phyloP scores from a whole-genome alignment of 148 eudicot genomes.

The Vaccinium darrowii region DNA sequence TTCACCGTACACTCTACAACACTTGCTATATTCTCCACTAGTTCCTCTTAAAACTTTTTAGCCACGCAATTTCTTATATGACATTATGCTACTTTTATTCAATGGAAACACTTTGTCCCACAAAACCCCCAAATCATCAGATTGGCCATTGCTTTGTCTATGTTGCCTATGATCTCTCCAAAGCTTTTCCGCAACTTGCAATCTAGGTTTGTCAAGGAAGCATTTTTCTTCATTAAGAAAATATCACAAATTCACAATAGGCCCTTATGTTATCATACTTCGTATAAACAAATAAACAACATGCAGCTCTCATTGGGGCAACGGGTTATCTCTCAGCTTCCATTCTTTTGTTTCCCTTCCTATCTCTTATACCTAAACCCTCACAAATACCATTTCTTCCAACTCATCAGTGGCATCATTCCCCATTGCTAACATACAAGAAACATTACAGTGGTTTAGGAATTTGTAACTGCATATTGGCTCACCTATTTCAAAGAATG shows the following conservation, averaged over 20 bases:
- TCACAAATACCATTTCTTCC: too few relatives aligned
- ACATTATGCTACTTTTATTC: background rate
- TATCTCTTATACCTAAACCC: too few relatives aligned
- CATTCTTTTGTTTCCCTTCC: too few relatives aligned
- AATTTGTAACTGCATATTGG: background rate
- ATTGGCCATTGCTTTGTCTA: background rate
- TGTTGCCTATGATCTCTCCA: background rate
- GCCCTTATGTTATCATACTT: too few relatives aligned
- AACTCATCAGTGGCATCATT: too few relatives aligned
- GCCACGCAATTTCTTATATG: background rate
- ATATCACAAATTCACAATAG: background rate
- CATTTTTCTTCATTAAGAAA: background rate
- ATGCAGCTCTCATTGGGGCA: too few relatives aligned
- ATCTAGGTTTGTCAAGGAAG: background rate
- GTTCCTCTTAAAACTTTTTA: background rate
- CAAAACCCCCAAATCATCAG: background rate
- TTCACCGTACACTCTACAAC: background rate
- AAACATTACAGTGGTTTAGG: too few relatives aligned
- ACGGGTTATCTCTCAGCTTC: too few relatives aligned
- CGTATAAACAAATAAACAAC: too few relatives aligned
- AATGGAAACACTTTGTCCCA: background rate
- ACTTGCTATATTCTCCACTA: too few relatives aligned
- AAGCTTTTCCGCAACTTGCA: background rate
- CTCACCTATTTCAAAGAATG: background rate
- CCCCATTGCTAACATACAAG: too few relatives aligned